A percentile compares a stretch with the other conserved stretches of the same genome.
phyloP scores from a whole-genome alignment of 2,329 filamentous ascomycete species.

The Clarireedia monteithiana region DNA sequence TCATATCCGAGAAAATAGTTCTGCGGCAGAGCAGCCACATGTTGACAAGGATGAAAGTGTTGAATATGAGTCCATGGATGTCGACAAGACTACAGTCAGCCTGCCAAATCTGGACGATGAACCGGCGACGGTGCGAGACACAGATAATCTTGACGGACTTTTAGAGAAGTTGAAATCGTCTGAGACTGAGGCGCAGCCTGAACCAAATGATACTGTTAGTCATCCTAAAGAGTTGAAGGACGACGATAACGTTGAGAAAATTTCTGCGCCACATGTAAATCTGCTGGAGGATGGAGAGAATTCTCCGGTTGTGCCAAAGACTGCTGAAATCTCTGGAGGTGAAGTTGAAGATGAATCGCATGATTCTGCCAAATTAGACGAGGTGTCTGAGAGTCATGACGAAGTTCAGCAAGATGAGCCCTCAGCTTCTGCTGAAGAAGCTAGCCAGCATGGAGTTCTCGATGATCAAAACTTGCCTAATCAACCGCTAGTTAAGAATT shows the following conservation, averaged over 20 bases:
- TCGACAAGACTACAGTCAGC: background rate
- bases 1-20: background rate
- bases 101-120: background rate
- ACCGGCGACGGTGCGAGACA: background rate
- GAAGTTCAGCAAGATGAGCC: too few relatives aligned
- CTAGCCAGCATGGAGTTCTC: too few relatives aligned
- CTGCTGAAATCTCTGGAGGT: too few relatives aligned
- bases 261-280: too few relatives aligned
- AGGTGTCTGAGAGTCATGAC: too few relatives aligned
- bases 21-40: background rate
- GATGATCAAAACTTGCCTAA: too few relatives aligned
- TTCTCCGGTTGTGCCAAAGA: too few relatives aligned
- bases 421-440: too few relatives aligned
- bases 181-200: background rate
- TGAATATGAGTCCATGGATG: background rate
- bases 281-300: too few relatives aligned
- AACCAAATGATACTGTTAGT: background rate
- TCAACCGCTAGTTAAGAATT: too few relatives aligned
- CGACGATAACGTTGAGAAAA: background rate
- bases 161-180: background rate
- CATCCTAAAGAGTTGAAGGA: background rate
- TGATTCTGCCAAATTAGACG: too few relatives aligned
- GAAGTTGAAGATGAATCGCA: too few relatives aligned
- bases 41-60: background rate
- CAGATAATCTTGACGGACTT: background rate